Conservation (phyloP, 352 stramenopile genomes). For the Phytophthora sp. region DNA sequence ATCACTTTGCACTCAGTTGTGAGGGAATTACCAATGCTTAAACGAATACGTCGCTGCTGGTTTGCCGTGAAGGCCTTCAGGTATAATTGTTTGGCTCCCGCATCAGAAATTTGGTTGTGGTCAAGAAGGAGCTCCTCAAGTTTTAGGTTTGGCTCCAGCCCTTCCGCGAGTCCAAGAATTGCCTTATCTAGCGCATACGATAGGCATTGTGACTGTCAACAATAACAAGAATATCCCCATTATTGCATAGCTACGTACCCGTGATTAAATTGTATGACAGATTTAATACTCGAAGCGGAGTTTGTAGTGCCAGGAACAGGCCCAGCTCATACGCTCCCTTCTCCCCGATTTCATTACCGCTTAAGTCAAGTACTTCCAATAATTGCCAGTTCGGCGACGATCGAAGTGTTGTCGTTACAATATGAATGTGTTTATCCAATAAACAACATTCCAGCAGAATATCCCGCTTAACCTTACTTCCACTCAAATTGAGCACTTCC, state of each 20-base stretch:
- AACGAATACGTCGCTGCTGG: slow-evolving; percentile 46
- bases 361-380: slow-evolving; percentile 62
- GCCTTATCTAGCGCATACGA: too few relatives aligned
- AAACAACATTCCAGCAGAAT: slow-evolving; percentile 43
- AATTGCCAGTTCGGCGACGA: slow-evolving; percentile 34
- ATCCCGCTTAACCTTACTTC: slow-evolving; percentile 25
- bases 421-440: slow-evolving; percentile 31
- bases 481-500: slow-evolving; percentile 31
- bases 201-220: too few relatives aligned
- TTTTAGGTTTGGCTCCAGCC: slow-evolving; percentile 49
- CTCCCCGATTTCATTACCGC: slow-evolving; percentile 54
- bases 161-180: slow-evolving; percentile 46
- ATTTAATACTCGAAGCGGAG: slow-evolving; percentile 50
- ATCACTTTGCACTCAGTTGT: slow-evolving; percentile 57
- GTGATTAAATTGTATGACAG: slow-evolving; percentile 59
- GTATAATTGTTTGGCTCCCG: slow-evolving; percentile 52
- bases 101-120: slow-evolving; percentile 59
- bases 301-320: slow-evolving; percentile 49
- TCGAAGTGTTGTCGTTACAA: slow-evolving; percentile 25
- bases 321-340: slow-evolving; percentile 47
- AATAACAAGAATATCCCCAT: too few relatives aligned
- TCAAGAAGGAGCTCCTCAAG: slow-evolving; percentile 59
- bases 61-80: slow-evolving; percentile 55
- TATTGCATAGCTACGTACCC: too few relatives aligned
- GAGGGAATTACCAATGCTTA: slow-evolving; percentile 50